Evolutionary conservation across 768 basidiomycete genomes (phyloP), one percentile per base, ranked within the genome.

Genomic region (Zangia roseola): DNA sequence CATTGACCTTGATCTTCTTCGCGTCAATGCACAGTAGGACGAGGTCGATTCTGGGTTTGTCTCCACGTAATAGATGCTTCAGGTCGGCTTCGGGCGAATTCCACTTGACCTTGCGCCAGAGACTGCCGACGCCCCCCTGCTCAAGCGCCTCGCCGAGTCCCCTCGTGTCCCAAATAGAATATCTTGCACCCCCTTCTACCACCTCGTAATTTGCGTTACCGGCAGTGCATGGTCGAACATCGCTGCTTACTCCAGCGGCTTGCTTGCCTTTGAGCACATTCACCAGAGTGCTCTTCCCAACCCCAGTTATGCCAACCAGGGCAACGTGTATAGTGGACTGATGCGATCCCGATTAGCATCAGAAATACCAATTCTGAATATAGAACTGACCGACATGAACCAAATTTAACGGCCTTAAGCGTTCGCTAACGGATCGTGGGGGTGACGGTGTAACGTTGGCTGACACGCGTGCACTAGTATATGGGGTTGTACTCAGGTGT

Each of bases 221-320:
- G 10, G 45, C 21, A 14, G 62, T 63, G 46, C 62, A 65, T 17
- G 62, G 62, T 31, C 19, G 40, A n/a, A 41, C 63, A 33, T 56
- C 16, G 10, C 56, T 62, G 47, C 40, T 46, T 2, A 47, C 59
- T 50, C 23, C 3, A 6, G 62, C 63, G 16, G 36, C 16, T 37
- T 43, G 14, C 13, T 28, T 3, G 47, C 54, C 62, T n/a, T 36
- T 35, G 40, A 63, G 60, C 44, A 63, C 39, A 26, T 63, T 63
- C 19, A 65, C 60, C 9, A 65, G 40, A 7, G 63, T 63, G 49
- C 62, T 63, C 37, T 63, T 63, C 35, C 62, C 62, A 37, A 50
- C 63, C 2, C 62, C 62, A 13, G 62, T 62, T 30, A 45, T 30
- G 10, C 62, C 62, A 20, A 55, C 57, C 30, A 63, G 28, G 26